phyloP scores from a whole-genome alignment of 129 eudicot species.

The Saposhnikovia divaricata region DNA sequence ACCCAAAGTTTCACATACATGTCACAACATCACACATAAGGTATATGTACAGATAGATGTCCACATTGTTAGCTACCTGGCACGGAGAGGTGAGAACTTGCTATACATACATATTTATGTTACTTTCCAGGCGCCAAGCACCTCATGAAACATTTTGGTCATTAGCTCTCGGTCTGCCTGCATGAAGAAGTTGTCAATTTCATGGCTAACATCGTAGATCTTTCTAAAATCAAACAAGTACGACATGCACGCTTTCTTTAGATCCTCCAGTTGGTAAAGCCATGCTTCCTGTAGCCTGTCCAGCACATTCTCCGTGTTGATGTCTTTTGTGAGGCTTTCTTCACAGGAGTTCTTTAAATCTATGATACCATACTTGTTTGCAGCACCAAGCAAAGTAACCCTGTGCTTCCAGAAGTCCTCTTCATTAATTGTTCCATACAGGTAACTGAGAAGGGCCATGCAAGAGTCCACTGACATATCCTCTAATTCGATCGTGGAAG shows the following conservation, averaged over 20 bases:
- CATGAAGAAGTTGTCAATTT: constrained; percentile 52
- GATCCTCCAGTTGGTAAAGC: constrained; percentile 75
- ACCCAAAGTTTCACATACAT: not conserved
- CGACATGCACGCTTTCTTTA: constrained; percentile 76
- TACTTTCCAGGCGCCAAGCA: constrained; percentile 70
- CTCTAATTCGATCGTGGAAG: constrained; percentile 64
- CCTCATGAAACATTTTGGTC: constrained; percentile 77
- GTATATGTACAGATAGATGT: constrained; percentile 1
- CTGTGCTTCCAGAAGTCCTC: constrained; percentile 93
- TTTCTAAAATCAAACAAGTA: constrained; percentile 85
- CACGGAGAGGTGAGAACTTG: not conserved
- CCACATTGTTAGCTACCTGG: not conserved
- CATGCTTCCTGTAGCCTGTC: constrained; percentile 96
- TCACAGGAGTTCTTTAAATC: constrained; percentile 73
- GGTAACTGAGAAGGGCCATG: constrained; percentile 63
- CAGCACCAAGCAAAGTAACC: constrained; percentile 59
- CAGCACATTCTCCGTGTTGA: constrained; percentile 73
- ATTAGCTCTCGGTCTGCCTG: constrained; percentile 66
- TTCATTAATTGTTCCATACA: constrained; percentile 62
- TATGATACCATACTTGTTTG: constrained; percentile 66
- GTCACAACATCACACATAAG: not conserved
- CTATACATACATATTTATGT: constrained; percentile 7
- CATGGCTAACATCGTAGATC: constrained; percentile 82
- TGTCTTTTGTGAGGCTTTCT: constrained; percentile 78
- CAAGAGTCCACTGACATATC: constrained; percentile 83